These are phyloP conservation scores for Podospora pseudopauciseta DNA, from an alignment of 495 filamentous ascomycete species.

Conservation along the genomic window DNA sequence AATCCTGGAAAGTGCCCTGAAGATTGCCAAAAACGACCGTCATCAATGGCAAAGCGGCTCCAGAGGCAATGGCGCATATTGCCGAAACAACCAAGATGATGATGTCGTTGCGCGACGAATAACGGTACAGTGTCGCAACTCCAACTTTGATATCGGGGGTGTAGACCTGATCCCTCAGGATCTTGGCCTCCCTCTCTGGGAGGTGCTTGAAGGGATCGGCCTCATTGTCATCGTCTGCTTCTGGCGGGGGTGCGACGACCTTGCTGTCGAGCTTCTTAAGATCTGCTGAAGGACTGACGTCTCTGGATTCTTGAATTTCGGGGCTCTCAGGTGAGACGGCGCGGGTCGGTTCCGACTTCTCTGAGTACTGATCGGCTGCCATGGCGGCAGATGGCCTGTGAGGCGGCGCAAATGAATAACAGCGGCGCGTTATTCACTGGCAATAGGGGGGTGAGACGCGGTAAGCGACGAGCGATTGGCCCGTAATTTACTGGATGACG, in stretches of 20 bases:
- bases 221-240: slow-evolving; percentile 37
- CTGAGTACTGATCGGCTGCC: not conserved
- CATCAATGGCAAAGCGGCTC: slow-evolving; percentile 82
- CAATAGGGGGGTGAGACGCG: not conserved
- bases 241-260: slow-evolving; percentile 24
- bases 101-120: slow-evolving; percentile 70
- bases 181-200: slow-evolving; percentile 56
- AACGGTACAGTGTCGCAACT: slow-evolving; percentile 69
- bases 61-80: slow-evolving; percentile 70
- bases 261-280: slow-evolving; percentile 53
- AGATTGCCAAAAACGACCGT: slow-evolving; percentile 81
- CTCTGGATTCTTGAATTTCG: slow-evolving; percentile 2
- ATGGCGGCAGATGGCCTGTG: not conserved
- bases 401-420: not conserved
- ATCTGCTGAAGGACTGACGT: slow-evolving; percentile 4
- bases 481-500: not conserved
- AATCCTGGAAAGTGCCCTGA: slow-evolving; percentile 66
- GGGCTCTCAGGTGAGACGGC: not conserved
- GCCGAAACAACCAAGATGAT: slow-evolving; percentile 64
- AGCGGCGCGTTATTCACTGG: not conserved
- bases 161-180: slow-evolving; percentile 68
- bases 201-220: slow-evolving; percentile 54
- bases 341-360: not conserved
- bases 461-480: not conserved
- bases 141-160: slow-evolving; percentile 62